Percentiles rank a stretch among this genome's conserved stretches.
phyloP scores from a whole-genome alignment of 2,329 filamentous ascomycete species.

The Colletotrichum sp. region DNA sequence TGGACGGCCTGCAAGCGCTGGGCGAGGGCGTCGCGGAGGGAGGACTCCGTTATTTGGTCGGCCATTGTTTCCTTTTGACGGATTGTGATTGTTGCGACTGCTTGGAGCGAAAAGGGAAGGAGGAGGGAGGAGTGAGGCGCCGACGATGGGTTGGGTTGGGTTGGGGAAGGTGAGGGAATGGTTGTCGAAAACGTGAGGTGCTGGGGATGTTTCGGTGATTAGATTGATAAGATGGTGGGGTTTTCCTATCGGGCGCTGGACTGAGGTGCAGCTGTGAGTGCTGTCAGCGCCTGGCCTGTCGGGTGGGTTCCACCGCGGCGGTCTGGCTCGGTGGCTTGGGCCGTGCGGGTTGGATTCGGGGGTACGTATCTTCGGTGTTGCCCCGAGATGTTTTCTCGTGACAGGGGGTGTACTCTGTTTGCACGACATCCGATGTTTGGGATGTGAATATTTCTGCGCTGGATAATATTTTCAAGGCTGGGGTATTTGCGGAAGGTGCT shows the following conservation, averaged over 20 bases:
- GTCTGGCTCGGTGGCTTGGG: not conserved
- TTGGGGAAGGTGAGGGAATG: not conserved
- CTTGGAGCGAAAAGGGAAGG: not conserved
- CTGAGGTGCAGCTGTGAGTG: not conserved
- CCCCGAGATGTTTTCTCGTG: not conserved
- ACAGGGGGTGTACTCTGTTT: not conserved
- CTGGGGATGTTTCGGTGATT: conserved; percentile 1
- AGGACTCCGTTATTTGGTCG: conserved; percentile 73
- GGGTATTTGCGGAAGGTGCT: not conserved
- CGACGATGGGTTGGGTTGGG: not conserved
- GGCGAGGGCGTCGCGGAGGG: conserved; percentile 71
- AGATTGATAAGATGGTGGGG: conserved; percentile 25
- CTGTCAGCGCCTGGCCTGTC: not conserved
- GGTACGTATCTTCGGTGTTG: not conserved
- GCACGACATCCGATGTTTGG: not conserved
- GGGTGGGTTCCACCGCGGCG: not conserved
- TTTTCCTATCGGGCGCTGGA: not conserved
- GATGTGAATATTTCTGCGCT: not conserved
- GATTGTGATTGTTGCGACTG: not conserved
- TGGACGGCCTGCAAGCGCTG: conserved; percentile 75
- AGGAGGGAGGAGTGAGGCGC: not conserved
- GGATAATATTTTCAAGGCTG: not conserved
- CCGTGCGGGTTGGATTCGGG: not conserved
- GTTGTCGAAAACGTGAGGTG: conserved; percentile 18
- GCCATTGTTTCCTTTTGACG: conserved; percentile 44